These are phyloP conservation scores for Colletotrichum musae DNA, from an alignment of 2,329 filamentous ascomycete species.

Conservation along the genomic window DNA sequence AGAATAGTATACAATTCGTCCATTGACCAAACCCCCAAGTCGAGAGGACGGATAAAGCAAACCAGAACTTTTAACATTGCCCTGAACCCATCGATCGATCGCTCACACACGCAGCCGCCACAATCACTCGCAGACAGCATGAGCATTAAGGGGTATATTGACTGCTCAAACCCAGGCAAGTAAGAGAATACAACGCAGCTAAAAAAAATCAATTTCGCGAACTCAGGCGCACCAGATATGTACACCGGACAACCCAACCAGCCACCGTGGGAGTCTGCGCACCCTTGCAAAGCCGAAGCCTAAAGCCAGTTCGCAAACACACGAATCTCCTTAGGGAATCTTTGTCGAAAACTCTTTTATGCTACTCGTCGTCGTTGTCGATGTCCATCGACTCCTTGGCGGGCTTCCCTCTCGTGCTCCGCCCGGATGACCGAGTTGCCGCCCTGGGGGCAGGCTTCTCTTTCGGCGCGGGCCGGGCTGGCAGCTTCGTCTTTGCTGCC, in stretches of 20 bases:
- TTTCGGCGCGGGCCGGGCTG: slow-evolving; percentile 40
- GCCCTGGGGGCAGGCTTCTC: slow-evolving; percentile 35
- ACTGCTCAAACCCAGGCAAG: slow-evolving; percentile 12
- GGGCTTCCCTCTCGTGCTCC: slow-evolving; percentile 44
- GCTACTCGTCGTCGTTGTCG: slow-evolving; percentile 50
- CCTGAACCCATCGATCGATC: no score
- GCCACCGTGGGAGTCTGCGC: slow-evolving; percentile 13
- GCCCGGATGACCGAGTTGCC: slow-evolving; percentile 29
- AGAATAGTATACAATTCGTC: no score
- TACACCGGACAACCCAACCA: slow-evolving; percentile 12
- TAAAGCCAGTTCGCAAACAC: slow-evolving; percentile 9
- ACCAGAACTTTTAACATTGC: no score
- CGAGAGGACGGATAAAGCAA: no score
- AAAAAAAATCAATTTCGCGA: slow-evolving; percentile 1
- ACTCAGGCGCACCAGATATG: slow-evolving; percentile 9
- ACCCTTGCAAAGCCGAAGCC: slow-evolving; percentile 23
- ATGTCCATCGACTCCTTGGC: slow-evolving; percentile 53
- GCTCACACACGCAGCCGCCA: no score
- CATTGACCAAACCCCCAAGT: no score
- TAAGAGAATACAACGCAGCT: slow-evolving; percentile 3
- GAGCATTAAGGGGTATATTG: slow-evolving; percentile 27
- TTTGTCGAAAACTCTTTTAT: slow-evolving; percentile 9
- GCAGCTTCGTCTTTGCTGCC: slow-evolving; percentile 34
- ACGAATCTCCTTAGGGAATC: no score
- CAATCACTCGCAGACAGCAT: background rate